These are phyloP conservation scores for Rhododendron henanense DNA, from an alignment of 148 eudicot species.

Conservation along the genomic window DNA sequence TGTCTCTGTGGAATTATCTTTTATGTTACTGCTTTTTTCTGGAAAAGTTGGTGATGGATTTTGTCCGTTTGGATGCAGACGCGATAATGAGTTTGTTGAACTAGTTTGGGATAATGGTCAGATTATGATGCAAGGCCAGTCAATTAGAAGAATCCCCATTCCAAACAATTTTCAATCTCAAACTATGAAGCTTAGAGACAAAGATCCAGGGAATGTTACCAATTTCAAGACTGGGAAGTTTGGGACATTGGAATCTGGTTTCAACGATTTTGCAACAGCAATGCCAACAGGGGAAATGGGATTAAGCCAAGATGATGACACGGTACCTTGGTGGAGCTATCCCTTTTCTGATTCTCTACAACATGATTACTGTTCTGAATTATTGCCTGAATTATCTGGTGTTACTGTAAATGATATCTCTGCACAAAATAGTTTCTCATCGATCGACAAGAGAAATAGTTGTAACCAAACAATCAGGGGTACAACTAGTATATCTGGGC, in stretches of 20 bases:
- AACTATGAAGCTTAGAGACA: slow-evolving; percentile 34
- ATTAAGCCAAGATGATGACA: slow-evolving; percentile 53
- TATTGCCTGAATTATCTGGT: slow-evolving; percentile 65
- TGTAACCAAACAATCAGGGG: slow-evolving; percentile 19
- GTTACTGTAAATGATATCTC: slow-evolving; percentile 48
- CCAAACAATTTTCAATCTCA: slow-evolving; percentile 37
- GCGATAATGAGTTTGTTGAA: slow-evolving; percentile 51
- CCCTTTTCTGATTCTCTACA: slow-evolving; percentile 45
- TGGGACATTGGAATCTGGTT: slow-evolving; percentile 34
- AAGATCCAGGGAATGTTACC: slow-evolving; percentile 19
- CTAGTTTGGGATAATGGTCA: slow-evolving; percentile 85
- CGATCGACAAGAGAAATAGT: slow-evolving; percentile 33
- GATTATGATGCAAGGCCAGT: slow-evolving; percentile 71
- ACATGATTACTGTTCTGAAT: slow-evolving; percentile 52
- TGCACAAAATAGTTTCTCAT: slow-evolving; percentile 27
- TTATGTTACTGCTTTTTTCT: slow-evolving; percentile 5
- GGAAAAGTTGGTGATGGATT: slow-evolving; percentile 6
- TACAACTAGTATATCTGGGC: slow-evolving; percentile 22
- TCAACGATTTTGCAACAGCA: slow-evolving; percentile 36
- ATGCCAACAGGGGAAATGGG: slow-evolving; percentile 47
- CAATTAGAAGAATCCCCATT: slow-evolving; percentile 37
- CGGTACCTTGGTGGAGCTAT: slow-evolving; percentile 69
- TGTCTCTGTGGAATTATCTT: slow-evolving; percentile 21
- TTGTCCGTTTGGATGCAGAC: slow-evolving; percentile 37
- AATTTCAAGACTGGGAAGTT: slow-evolving; percentile 37